These are phyloP conservation scores for Leucogyrophana mollusca DNA, from an alignment of 768 basidiomycete genomes.

Conservation along the genomic window DNA sequence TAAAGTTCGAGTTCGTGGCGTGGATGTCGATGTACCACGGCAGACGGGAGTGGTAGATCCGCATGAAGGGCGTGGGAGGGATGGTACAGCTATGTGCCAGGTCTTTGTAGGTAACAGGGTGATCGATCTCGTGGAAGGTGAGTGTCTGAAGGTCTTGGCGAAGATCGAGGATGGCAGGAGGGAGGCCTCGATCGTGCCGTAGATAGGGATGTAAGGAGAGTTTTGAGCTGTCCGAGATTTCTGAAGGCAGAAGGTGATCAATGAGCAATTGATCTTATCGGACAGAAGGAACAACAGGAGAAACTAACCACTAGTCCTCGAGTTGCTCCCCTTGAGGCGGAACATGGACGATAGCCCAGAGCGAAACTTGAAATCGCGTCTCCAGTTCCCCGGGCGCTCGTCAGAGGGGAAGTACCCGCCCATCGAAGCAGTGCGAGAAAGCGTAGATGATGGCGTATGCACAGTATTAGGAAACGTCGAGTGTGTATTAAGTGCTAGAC, in stretches of 20 bases:
- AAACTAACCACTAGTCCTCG: slow-evolving; percentile 19
- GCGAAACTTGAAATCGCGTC: slow-evolving; percentile 31
- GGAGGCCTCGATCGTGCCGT: slow-evolving; percentile 22
- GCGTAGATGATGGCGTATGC: slow-evolving; percentile 14
- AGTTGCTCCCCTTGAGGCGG: slow-evolving; percentile 16
- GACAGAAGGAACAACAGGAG: background rate
- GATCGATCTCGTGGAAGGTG: slow-evolving; percentile 44
- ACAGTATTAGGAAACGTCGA: no score
- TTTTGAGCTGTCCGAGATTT: slow-evolving; percentile 22
- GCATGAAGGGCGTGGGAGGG: slow-evolving; percentile 50
- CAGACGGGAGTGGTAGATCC: slow-evolving; percentile 52
- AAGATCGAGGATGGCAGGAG: slow-evolving; percentile 50
- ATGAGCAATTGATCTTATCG: background rate
- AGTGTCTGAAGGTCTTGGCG: slow-evolving; percentile 40
- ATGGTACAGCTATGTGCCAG: slow-evolving; percentile 53
- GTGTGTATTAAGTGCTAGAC: no score
- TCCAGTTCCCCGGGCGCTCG: slow-evolving; percentile 27
- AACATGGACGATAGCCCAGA: slow-evolving; percentile 29
- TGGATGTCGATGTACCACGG: slow-evolving; percentile 70
- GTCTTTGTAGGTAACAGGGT: slow-evolving; percentile 45
- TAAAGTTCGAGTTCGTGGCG: slow-evolving; percentile 46
- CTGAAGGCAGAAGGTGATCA: slow-evolving; percentile 9
- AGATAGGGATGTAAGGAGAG: slow-evolving; percentile 22
- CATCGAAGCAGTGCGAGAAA: slow-evolving; percentile 15
- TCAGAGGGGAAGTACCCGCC: slow-evolving; percentile 10